These are phyloP conservation scores for Talaromyces wortmannii DNA, from an alignment of 495 filamentous ascomycete genomes.

Conservation along the genomic window DNA sequence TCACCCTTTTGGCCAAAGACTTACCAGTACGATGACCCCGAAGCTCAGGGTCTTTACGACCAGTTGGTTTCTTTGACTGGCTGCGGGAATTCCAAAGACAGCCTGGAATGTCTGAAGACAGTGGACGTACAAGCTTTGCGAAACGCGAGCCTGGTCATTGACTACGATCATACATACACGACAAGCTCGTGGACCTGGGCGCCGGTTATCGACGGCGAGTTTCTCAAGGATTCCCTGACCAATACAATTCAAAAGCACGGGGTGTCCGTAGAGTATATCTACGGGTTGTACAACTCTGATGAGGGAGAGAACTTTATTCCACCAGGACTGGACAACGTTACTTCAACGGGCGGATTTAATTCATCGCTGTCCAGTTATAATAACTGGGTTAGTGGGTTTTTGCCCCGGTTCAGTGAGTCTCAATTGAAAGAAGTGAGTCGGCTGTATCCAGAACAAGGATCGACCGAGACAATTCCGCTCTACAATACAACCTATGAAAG, in stretches of 20 bases:
- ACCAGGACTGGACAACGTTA: constrained; percentile 28
- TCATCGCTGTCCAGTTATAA: constrained; percentile 36
- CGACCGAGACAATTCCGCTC: constrained; percentile 28
- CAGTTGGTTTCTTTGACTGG: constrained; percentile 35
- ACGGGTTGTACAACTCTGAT: constrained; percentile 52
- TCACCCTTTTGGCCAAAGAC: constrained; percentile 58
- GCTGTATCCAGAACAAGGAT: constrained; percentile 38
- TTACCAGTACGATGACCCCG: constrained; percentile 39
- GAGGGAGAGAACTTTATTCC: constrained; percentile 57
- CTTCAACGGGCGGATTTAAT: constrained; percentile 32
- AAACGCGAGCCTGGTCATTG: constrained; percentile 37
- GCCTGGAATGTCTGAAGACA: constrained; percentile 41
- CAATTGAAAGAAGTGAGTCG: constrained; percentile 27
- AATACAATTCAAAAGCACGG: constrained; percentile 25
- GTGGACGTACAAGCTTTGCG: constrained; percentile 42
- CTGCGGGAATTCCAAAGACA: constrained; percentile 28
- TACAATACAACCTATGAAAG: constrained; percentile 41
- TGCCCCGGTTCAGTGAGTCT: constrained; percentile 35
- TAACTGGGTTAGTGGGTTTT: constrained; percentile 42
- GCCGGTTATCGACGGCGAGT: constrained; percentile 51
- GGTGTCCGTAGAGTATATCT: constrained; percentile 40
- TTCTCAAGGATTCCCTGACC: constrained; percentile 39
- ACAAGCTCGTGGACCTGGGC: constrained; percentile 51
- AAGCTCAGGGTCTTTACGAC: constrained; percentile 43
- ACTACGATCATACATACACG: constrained; percentile 39